phyloP scores from a whole-genome alignment of 768 basidiomycete genomes.

The Crucibulum laeve region DNA sequence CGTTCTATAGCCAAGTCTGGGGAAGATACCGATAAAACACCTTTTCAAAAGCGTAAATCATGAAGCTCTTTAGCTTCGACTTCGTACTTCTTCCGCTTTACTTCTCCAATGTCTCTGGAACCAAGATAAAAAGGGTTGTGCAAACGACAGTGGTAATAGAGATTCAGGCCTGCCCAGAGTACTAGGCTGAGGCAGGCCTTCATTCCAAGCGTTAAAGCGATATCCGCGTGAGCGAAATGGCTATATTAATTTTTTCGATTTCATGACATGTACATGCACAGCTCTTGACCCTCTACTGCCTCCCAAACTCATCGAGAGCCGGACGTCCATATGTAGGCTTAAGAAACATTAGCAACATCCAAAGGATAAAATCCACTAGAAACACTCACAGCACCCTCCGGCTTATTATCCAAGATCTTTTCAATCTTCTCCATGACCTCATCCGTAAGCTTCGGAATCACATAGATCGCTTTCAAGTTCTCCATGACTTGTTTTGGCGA shows the following conservation, averaged over 20 bases:
- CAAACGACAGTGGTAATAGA: no score
- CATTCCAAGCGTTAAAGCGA: no score
- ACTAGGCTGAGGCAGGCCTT: no score
- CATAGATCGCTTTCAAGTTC: slow-evolving; percentile 66
- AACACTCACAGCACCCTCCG: slow-evolving; percentile 31
- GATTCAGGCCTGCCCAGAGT: no score
- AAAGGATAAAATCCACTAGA: not conserved
- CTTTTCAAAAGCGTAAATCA: no score
- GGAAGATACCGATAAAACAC: no score
- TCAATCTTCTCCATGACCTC: slow-evolving; percentile 67
- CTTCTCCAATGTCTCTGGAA: no score
- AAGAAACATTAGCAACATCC: not conserved
- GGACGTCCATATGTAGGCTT: slow-evolving; percentile 14
- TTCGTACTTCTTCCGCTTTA: no score
- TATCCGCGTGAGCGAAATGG: not conserved
- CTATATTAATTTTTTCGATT: slow-evolving; percentile 7
- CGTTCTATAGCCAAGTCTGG: no score
- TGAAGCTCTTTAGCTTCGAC: no score
- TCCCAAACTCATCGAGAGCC: slow-evolving; percentile 9
- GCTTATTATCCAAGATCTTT: slow-evolving; percentile 54
- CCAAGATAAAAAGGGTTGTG: no score
- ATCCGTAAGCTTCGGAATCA: slow-evolving; percentile 69
- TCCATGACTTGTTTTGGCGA: slow-evolving; percentile 60
- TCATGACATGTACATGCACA: slow-evolving; percentile 6
- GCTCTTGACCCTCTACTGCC: slow-evolving; percentile 7